phyloP scores from a whole-genome alignment of 2,329 filamentous ascomycete genomes.

The Colletotrichum liaoningense region DNA sequence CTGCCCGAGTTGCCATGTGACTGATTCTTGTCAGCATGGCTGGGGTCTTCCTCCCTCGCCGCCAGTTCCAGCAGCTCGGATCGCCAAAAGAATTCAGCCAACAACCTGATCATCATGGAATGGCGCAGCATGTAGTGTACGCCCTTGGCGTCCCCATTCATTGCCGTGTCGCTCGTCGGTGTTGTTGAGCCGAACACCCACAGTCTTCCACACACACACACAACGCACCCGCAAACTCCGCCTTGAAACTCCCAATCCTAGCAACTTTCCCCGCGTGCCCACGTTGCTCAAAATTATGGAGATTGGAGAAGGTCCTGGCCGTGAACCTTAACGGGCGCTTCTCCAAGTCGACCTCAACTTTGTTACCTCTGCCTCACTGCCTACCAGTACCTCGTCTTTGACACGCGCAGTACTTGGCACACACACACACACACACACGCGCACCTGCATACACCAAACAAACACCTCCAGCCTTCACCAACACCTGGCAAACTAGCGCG shows the following conservation, averaged over 20 bases:
- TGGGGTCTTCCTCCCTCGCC: background rate
- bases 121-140: background rate
- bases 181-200: conserved; percentile 24
- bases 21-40: background rate
- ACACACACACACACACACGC: background rate
- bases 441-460: background rate
- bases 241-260: background rate
- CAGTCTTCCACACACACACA: background rate
- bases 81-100: conserved; percentile 3
- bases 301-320: conserved; percentile 28
- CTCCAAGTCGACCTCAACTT: background rate
- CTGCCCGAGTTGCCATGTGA: conserved; percentile 3
- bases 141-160: background rate
- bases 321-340: background rate
- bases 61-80: background rate
- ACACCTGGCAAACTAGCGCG: conserved; percentile 5
- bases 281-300: conserved; percentile 22
- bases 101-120: background rate
- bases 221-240: background rate
- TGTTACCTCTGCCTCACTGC: background rate
- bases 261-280: conserved; percentile 31
- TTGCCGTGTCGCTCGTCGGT: background rate
- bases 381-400: background rate
- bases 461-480: background rate
- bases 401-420: background rate